These are phyloP conservation scores for Mycena haematopus DNA, from an alignment of 768 basidiomycete species.

Conservation along the genomic window DNA sequence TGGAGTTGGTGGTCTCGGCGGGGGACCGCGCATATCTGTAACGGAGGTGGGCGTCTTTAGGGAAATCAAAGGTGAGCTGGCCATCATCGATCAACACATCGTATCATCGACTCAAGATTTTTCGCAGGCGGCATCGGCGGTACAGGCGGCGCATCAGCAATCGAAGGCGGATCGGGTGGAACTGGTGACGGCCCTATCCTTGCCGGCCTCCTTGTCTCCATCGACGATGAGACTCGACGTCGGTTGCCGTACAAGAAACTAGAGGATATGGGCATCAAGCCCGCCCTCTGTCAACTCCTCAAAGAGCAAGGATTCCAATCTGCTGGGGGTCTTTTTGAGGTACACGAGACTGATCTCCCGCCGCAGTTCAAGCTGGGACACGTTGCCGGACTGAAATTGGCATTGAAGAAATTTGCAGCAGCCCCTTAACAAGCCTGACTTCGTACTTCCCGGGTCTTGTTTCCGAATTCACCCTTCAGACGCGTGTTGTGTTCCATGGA, in stretches of 20 bases:
- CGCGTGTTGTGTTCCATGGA: too few relatives aligned
- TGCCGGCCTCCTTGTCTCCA: not conserved
- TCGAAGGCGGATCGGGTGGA: not conserved
- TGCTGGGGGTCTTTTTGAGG: conserved; percentile 7
- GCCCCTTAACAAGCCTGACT: too few relatives aligned
- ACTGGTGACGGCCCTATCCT: not conserved
- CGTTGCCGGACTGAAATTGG: not conserved
- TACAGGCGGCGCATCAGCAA: not conserved
- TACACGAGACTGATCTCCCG: not conserved
- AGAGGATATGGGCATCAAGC: not conserved
- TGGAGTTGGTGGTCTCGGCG: not conserved
- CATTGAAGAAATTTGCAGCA: not conserved
- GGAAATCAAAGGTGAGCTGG: not conserved
- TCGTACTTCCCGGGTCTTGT: too few relatives aligned
- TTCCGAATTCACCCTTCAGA: too few relatives aligned
- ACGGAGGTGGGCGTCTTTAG: not conserved
- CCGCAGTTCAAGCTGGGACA: not conserved
- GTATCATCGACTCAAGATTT: not conserved
- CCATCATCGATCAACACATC: not conserved
- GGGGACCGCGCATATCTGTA: not conserved
- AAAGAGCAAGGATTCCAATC: not conserved
- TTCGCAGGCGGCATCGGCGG: not conserved
- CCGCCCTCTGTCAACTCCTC: not conserved
- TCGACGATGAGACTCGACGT: not conserved
- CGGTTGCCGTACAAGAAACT: not conserved